A percentile compares a stretch with the other conserved stretches of the same genome.
Conservation (phyloP, 2,329 filamentous ascomycete species). For the Talaromyces pinophilus region DNA sequence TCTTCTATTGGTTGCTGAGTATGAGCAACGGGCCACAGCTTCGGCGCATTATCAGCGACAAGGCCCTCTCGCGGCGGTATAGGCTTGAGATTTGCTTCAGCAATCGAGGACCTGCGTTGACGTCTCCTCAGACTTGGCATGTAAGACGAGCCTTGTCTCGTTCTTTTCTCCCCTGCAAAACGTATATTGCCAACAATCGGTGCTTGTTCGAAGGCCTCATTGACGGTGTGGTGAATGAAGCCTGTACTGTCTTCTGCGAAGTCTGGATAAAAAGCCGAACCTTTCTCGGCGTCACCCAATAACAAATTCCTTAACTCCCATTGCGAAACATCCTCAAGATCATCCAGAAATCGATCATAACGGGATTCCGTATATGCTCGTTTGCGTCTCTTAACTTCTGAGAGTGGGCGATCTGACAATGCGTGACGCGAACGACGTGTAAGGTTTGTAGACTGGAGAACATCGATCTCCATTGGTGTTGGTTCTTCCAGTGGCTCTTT, state of each 20-base stretch:
- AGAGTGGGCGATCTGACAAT: slow-evolving; percentile 4
- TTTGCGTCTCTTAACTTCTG: slow-evolving; percentile 15
- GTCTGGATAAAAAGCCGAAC: neutral
- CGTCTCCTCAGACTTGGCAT: neutral
- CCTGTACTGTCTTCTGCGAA: neutral
- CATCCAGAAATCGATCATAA: slow-evolving; percentile 17
- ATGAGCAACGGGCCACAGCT: neutral
- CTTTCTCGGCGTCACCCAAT: neutral
- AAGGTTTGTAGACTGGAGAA: neutral
- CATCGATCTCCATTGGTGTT: slow-evolving; percentile 5
- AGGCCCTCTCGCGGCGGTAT: neutral
- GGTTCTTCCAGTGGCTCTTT: neutral
- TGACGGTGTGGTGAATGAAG: slow-evolving; percentile 44
- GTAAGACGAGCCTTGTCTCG: neutral
- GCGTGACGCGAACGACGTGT: slow-evolving; percentile 9
- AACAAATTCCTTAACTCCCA: slow-evolving; percentile 17
- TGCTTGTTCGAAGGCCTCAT: slow-evolving; percentile 34
- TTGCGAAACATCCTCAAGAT: slow-evolving; percentile 19
- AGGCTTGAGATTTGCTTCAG: neutral
- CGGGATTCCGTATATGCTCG: slow-evolving; percentile 5
- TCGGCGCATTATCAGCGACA: neutral
- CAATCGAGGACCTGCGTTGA: slow-evolving; percentile 22
- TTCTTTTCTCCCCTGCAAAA: slow-evolving; percentile 34
- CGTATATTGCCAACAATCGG: slow-evolving; percentile 37
- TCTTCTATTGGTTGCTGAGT: neutral